Evolutionary conservation across 176 grass and related monocot species (phyloP).

Genomic region (Neostapfia colusana): DNA sequence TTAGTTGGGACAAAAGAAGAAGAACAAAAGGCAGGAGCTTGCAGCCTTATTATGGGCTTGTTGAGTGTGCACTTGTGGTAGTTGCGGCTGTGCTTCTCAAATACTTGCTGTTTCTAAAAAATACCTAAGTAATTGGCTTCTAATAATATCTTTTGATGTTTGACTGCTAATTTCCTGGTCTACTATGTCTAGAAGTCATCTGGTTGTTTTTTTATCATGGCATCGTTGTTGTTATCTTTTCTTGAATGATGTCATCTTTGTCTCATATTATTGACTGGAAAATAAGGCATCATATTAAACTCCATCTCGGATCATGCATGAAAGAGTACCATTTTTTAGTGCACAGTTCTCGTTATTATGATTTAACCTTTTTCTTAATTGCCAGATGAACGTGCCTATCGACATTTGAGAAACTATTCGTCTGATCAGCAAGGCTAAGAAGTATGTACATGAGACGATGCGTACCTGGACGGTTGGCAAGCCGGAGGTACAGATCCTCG

Average conservation of each 20-base stretch:
- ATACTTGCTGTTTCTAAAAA: background rate
- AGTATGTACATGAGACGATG: background rate
- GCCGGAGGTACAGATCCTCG: constrained; percentile 45
- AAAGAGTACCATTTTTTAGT: background rate
- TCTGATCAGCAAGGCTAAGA: background rate
- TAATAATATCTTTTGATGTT: background rate
- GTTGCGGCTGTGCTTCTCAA: background rate
- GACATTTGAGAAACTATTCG: background rate
- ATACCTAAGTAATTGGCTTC: background rate
- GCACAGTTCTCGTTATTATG: background rate
- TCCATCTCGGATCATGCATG: background rate
- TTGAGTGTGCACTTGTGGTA: background rate
- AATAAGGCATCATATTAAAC: background rate
- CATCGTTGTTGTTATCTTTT: background rate
- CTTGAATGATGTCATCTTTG: background rate
- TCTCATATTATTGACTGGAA: background rate
- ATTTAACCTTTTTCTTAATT: background rate
- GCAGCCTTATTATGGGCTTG: background rate
- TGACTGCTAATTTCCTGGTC: background rate
- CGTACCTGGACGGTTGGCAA: constrained; percentile 42
- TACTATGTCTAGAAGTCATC: background rate
- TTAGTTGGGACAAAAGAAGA: background rate
- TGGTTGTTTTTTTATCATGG: background rate
- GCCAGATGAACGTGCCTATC: background rate
- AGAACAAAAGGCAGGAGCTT: background rate